phyloP scores from a whole-genome alignment of 306 rosid genomes.

The Pyrus bretschneideri region DNA sequence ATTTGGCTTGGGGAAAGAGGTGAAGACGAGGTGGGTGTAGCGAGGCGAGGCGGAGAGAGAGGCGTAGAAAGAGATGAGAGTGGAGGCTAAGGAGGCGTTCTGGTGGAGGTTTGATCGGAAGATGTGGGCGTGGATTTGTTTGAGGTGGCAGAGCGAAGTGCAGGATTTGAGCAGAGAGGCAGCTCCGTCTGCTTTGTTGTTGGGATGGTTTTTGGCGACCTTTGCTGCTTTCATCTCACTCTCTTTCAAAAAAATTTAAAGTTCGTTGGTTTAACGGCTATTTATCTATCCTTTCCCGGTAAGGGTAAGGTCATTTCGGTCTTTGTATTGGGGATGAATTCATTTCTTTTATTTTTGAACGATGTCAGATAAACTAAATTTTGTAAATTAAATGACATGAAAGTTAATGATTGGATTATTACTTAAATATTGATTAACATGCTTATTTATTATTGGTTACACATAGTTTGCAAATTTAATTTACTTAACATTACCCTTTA shows the following conservation, averaged over 20 bases:
- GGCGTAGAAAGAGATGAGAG: constrained; percentile 18
- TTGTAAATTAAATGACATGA: no score
- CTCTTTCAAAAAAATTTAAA: background rate
- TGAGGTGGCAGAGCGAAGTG: background rate
- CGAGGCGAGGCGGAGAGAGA: constrained; percentile 9
- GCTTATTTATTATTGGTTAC: no score
- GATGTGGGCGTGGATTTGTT: constrained; percentile 21
- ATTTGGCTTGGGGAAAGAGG: constrained; percentile 14
- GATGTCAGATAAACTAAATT: no score
- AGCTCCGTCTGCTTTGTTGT: constrained; percentile 14
- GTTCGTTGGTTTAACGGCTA: background rate
- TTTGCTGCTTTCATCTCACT: background rate
- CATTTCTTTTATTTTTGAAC: no score
- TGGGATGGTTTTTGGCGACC: constrained; percentile 5
- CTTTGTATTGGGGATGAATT: no score
- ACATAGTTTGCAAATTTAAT: no score
- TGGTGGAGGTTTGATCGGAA: constrained; percentile 12
- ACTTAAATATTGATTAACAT: no score
- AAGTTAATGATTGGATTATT: no score
- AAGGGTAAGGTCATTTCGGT: no score
- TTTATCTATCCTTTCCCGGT: background rate
- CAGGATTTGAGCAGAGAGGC: constrained; percentile 20
- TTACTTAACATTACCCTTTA: no score
- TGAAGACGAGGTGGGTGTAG: constrained; percentile 4
- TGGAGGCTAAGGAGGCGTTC: constrained; percentile 20